Conservation (phyloP, 2,329 filamentous ascomycete species). For the Ophiognomonia clavigignenti-juglandacearum region DNA sequence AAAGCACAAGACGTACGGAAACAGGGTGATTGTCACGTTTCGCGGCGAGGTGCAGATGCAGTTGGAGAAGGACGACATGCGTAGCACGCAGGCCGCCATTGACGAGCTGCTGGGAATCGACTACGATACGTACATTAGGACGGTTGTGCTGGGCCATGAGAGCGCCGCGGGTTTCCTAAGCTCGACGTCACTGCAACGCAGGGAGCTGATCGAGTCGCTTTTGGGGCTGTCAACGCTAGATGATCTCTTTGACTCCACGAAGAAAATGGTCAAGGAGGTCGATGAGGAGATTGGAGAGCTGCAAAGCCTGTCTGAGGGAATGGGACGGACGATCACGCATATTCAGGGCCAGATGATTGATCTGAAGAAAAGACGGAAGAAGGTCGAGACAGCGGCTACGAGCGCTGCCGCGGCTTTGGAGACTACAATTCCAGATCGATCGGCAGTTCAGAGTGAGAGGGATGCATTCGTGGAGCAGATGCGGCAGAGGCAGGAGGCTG, state of each 20-base stretch:
- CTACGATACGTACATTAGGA: slow-evolving; percentile 27
- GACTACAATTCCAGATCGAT: no score
- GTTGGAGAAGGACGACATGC: slow-evolving; percentile 22
- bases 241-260: slow-evolving; percentile 16
- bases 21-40: slow-evolving; percentile 24
- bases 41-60: slow-evolving; percentile 23
- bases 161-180: slow-evolving; percentile 27
- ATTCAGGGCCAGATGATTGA: not conserved
- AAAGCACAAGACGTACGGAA: slow-evolving; percentile 21
- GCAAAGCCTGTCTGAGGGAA: not conserved
- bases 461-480: not conserved
- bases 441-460: not conserved
- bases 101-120: slow-evolving; percentile 27
- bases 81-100: slow-evolving; percentile 23
- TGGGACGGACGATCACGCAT: not conserved
- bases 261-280: slow-evolving; percentile 20
- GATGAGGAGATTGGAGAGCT: slow-evolving; percentile 16
- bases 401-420: no score
- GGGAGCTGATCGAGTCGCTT: slow-evolving; percentile 25
- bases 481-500: not conserved
- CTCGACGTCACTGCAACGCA: slow-evolving; percentile 22
- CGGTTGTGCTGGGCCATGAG: slow-evolving; percentile 27
- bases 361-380: slow-evolving; percentile 1
- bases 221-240: slow-evolving; percentile 24
- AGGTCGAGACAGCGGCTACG: not conserved